These are phyloP conservation scores for Aspergillus coremiiformis DNA, from an alignment of 495 filamentous ascomycete genomes.

Conservation along the genomic window DNA sequence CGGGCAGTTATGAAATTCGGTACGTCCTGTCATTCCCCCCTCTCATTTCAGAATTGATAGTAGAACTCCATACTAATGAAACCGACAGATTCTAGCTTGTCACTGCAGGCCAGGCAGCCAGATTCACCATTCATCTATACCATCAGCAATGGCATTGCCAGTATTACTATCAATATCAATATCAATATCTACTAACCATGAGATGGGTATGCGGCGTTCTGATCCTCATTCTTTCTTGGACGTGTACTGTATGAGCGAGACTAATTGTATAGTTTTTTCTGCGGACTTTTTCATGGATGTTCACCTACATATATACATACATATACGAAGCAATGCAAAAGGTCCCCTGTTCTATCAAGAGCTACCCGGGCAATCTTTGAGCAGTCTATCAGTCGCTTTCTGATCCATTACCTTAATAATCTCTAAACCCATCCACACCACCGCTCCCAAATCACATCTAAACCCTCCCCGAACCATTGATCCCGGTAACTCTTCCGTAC, in stretches of 20 bases:
- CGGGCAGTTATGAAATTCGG: slow-evolving; percentile 55
- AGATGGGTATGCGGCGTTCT: slow-evolving; percentile 7
- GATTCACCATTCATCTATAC: not conserved
- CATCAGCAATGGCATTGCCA: not conserved
- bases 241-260: not conserved
- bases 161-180: not conserved
- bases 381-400: too few relatives aligned
- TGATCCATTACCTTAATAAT: too few relatives aligned
- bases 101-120: slow-evolving; percentile 9
- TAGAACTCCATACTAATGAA: not conserved
- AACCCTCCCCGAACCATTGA: too few relatives aligned
- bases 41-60: not conserved
- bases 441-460: too few relatives aligned
- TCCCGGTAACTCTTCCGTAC: too few relatives aligned
- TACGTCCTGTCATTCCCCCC: slow-evolving; percentile 19
- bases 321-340: too few relatives aligned
- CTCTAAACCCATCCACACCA: too few relatives aligned
- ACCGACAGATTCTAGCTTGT: slow-evolving; percentile 10
- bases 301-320: too few relatives aligned
- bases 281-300: too few relatives aligned
- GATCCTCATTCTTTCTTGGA: not conserved
- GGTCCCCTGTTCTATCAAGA: too few relatives aligned
- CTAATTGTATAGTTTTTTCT: not conserved
- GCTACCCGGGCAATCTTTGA: too few relatives aligned
- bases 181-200: slow-evolving; percentile 1